These are phyloP conservation scores for Vigna angularis DNA, from an alignment of 306 rosid species.

Conservation along the genomic window DNA sequence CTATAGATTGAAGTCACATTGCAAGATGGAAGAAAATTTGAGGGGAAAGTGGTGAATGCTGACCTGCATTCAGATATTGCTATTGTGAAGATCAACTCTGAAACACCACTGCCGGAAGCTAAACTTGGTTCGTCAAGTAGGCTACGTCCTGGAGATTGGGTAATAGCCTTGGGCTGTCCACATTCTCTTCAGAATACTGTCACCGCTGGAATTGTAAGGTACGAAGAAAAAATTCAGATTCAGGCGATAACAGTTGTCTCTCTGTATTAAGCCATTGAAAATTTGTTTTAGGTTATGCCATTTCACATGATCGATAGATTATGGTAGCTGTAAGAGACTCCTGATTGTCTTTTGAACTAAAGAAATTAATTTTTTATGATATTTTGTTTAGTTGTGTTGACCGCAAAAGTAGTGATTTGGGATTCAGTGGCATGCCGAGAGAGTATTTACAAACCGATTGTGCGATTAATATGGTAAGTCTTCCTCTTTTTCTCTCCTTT, in stretches of 20 bases:
- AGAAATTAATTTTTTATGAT: slow-evolving; percentile 5
- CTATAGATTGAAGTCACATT: slow-evolving; percentile 82
- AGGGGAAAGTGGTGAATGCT: slow-evolving; percentile 79
- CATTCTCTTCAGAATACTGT: slow-evolving; percentile 90
- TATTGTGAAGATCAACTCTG: slow-evolving; percentile 75
- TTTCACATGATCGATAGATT: slow-evolving; percentile 32
- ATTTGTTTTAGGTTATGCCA: neutral
- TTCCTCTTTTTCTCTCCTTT: slow-evolving; percentile 36
- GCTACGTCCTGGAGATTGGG: slow-evolving; percentile 98
- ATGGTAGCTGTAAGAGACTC: slow-evolving; percentile 21
- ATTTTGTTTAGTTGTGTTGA: slow-evolving; percentile 72
- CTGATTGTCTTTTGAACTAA: slow-evolving; percentile 10
- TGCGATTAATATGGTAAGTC: slow-evolving; percentile 68
- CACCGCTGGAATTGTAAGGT: slow-evolving; percentile 97
- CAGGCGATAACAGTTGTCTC: neutral
- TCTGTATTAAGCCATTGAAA: neutral
- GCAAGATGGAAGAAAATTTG: slow-evolving; percentile 93
- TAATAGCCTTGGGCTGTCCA: slow-evolving; percentile 86
- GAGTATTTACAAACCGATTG: slow-evolving; percentile 91
- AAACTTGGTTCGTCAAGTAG: slow-evolving; percentile 78
- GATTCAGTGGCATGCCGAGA: slow-evolving; percentile 75
- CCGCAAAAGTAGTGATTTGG: slow-evolving; percentile 94
- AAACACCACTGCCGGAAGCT: slow-evolving; percentile 85
- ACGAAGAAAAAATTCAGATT: slow-evolving; percentile 28
- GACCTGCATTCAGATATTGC: slow-evolving; percentile 91